Evolutionary conservation across 495 filamentous ascomycete genomes (phyloP).

Genomic region (Lepraria neglecta): DNA sequence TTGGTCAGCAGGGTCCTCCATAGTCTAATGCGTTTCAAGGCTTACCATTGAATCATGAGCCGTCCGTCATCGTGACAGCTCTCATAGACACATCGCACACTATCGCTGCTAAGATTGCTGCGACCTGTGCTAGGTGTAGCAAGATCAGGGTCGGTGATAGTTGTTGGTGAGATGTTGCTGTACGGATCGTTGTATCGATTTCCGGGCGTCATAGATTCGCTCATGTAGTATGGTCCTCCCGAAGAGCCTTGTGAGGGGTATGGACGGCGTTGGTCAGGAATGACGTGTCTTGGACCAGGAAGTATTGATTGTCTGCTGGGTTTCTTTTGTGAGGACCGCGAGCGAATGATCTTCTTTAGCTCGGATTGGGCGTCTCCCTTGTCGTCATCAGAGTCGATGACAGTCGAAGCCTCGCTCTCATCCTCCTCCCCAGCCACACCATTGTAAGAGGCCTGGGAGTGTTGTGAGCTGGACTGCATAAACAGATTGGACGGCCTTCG

Average conservation of each 20-base stretch:
- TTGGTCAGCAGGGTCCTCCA: slow-evolving; percentile 18
- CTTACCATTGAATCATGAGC: slow-evolving; percentile 81
- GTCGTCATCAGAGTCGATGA: slow-evolving; percentile 46
- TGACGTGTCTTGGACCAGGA: slow-evolving; percentile 10
- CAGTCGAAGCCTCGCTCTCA: slow-evolving; percentile 54
- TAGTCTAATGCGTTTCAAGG: neutral
- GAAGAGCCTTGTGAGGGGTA: slow-evolving; percentile 8
- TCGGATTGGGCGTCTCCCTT: slow-evolving; percentile 55
- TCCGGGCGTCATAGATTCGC: slow-evolving; percentile 37
- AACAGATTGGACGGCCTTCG: slow-evolving; percentile 13
- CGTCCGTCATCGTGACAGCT: slow-evolving; percentile 57
- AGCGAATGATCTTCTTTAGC: slow-evolving; percentile 65
- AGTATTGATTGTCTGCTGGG: slow-evolving; percentile 11
- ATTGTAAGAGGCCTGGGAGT: slow-evolving; percentile 2
- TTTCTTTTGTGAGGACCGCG: slow-evolving; percentile 46
- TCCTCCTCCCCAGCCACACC: slow-evolving; percentile 6
- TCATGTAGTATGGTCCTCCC: slow-evolving; percentile 26
- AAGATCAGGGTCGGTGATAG: slow-evolving; percentile 58
- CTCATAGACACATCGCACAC: slow-evolving; percentile 68
- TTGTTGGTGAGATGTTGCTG: slow-evolving; percentile 56
- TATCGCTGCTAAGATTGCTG: slow-evolving; percentile 47
- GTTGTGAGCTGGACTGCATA: slow-evolving; percentile 12
- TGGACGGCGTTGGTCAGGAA: slow-evolving; percentile 9
- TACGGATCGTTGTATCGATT: slow-evolving; percentile 16
- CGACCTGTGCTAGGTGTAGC: slow-evolving; percentile 60